These are phyloP conservation scores for Boletus reticulatus DNA, from an alignment of 768 basidiomycete genomes.

Conservation along the genomic window DNA sequence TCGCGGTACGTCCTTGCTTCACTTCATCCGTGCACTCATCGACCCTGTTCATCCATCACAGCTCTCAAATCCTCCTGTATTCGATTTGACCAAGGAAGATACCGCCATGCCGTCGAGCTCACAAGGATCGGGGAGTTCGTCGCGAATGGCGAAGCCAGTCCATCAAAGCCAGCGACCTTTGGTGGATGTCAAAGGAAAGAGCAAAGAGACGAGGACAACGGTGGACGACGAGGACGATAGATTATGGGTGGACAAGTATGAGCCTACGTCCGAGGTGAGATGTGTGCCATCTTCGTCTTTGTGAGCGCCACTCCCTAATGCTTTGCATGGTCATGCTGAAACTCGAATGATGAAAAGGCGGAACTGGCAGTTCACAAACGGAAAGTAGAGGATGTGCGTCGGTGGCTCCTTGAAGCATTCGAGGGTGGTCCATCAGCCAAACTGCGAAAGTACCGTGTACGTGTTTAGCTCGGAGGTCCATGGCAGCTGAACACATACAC, in stretches of 20 bases:
- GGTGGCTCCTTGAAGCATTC: conserved; percentile 73
- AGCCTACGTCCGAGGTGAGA: conserved; percentile 55
- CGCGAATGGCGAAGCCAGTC: neutral
- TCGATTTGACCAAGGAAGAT: conserved; percentile 21
- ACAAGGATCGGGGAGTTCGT: neutral
- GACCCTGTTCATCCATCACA: neutral
- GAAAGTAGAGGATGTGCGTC: conserved; percentile 75
- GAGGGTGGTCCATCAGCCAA: conserved; percentile 63
- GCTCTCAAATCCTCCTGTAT: conserved; percentile 24
- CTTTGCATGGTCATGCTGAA: neutral
- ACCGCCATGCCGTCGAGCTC: conserved; percentile 2
- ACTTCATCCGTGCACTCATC: neutral
- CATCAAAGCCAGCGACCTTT: neutral
- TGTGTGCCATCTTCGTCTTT: neutral
- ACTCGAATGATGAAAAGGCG: conserved; percentile 38
- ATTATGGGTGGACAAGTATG: conserved; percentile 65
- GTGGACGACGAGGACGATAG: conserved; percentile 31
- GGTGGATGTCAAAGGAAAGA: conserved; percentile 26
- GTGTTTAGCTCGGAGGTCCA: conserved; percentile 21
- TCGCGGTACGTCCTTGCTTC: conserved; percentile 5
- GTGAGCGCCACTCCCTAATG: neutral
- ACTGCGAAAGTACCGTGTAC: conserved; percentile 70
- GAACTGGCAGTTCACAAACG: conserved; percentile 77
- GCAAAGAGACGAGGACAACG: conserved; percentile 4
- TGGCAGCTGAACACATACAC: neutral